These are phyloP conservation scores for Meredithiella fracta DNA, from an alignment of 2,329 filamentous ascomycete species.

Conservation along the genomic window DNA sequence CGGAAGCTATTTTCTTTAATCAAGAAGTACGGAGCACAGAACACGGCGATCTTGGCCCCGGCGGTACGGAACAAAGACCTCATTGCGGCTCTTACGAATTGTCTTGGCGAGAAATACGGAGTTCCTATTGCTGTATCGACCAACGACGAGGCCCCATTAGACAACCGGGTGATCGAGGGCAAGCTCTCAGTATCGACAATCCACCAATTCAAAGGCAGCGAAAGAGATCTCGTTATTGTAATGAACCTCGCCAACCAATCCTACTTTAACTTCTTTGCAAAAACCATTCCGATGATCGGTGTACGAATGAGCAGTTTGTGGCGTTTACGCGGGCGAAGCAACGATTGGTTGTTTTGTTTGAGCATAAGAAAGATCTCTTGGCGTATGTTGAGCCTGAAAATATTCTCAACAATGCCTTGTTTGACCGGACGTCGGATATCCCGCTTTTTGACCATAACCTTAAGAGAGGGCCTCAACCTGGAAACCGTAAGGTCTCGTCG, in stretches of 20 bases:
- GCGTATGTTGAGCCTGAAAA: conserved; percentile 16
- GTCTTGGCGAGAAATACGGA: conserved; percentile 4
- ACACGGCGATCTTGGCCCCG: conserved; percentile 12
- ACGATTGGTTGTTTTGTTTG: conserved; percentile 20
- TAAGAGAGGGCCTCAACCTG: conserved; percentile 2
- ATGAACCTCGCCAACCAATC: conserved; percentile 17
- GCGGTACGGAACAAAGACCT: background rate
- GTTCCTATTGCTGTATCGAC: conserved; percentile 17
- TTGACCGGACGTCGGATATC: conserved; percentile 7
- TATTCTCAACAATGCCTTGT: conserved; percentile 4
- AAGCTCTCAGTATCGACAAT: conserved; percentile 21
- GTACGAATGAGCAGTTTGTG: conserved; percentile 20
- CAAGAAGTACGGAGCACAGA: conserved; percentile 15
- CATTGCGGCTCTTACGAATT: background rate
- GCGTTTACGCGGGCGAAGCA: conserved; percentile 19
- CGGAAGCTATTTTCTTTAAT: conserved; percentile 16
- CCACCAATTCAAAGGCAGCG: conserved; percentile 22
- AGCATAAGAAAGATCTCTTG: conserved; percentile 15
- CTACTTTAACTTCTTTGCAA: conserved; percentile 18
- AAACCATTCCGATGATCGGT: conserved; percentile 19
- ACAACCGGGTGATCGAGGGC: conserved; percentile 18
- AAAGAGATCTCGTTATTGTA: conserved; percentile 20
- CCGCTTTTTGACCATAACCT: background rate
- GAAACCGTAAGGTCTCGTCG: background rate
- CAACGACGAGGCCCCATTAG: conserved; percentile 17